A percentile compares a stretch with the other conserved stretches of the same genome.
These are phyloP conservation scores for Fraxinus velutina DNA, from an alignment of 305 asterid genomes.

Conservation along the genomic window DNA sequence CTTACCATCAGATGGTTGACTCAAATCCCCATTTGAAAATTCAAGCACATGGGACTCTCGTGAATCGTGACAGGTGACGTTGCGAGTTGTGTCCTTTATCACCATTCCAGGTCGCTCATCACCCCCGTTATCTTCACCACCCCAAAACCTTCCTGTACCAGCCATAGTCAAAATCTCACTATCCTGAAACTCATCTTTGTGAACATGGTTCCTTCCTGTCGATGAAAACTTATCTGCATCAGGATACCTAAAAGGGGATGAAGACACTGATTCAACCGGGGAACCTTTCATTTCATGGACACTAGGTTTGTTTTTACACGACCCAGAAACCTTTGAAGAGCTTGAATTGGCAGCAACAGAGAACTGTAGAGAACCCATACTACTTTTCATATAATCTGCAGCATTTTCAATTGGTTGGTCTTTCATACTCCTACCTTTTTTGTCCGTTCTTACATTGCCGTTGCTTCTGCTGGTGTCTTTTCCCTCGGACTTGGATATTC, in stretches of 20 bases:
- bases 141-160: slow-evolving; percentile 50
- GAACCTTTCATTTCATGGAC: slow-evolving; percentile 74
- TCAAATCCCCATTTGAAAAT: background rate
- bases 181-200: slow-evolving; percentile 48
- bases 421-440: slow-evolving; percentile 39
- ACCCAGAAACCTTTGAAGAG: slow-evolving; percentile 92
- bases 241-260: slow-evolving; percentile 71
- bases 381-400: slow-evolving; percentile 53
- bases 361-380: slow-evolving; percentile 51
- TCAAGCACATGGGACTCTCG: background rate
- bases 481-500: slow-evolving; percentile 60
- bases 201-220: slow-evolving; percentile 36
- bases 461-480: slow-evolving; percentile 48
- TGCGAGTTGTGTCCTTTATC: slow-evolving; percentile 40
- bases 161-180: slow-evolving; percentile 32
- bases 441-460: slow-evolving; percentile 31
- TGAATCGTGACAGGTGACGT: slow-evolving; percentile 27
- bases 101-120: slow-evolving; percentile 32
- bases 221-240: slow-evolving; percentile 45
- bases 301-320: slow-evolving; percentile 58
- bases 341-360: slow-evolving; percentile 80
- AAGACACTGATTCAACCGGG: slow-evolving; percentile 94
- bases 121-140: slow-evolving; percentile 46
- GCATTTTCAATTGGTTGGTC: slow-evolving; percentile 30
- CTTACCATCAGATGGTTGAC: background rate